These are phyloP conservation scores for Colletotrichum higginsianum DNA, from an alignment of 2,329 filamentous ascomycete genomes.

Conservation along the genomic window DNA sequence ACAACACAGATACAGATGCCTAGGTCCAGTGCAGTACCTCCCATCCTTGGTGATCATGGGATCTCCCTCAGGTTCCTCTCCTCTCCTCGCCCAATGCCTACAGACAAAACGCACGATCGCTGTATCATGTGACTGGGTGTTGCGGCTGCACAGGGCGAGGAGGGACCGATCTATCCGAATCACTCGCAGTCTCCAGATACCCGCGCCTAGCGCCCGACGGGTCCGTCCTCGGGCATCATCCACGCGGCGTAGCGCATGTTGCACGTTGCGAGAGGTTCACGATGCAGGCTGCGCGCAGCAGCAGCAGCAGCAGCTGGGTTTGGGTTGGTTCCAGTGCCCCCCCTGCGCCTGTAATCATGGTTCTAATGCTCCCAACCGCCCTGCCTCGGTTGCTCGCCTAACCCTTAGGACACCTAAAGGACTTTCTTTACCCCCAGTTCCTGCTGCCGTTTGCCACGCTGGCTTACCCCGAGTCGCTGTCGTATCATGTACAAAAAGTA, in stretches of 20 bases:
- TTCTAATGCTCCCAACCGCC: conserved; percentile 8
- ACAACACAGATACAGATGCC: no score
- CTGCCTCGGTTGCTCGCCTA: conserved; percentile 22
- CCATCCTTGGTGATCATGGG: neutral
- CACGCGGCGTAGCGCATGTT: conserved; percentile 20
- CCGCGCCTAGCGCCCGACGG: conserved; percentile 29
- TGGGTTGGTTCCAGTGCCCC: neutral
- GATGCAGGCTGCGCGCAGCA: neutral
- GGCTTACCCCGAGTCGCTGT: neutral
- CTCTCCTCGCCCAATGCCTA: neutral
- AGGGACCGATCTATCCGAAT: conserved; percentile 22
- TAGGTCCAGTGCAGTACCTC: neutral
- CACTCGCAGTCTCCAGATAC: neutral
- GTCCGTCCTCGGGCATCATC: conserved; percentile 24
- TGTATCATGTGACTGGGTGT: neutral
- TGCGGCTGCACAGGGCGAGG: neutral
- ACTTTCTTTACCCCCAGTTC: neutral
- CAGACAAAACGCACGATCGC: no score
- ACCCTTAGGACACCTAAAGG: no score
- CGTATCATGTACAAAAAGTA: neutral
- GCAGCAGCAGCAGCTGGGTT: neutral
- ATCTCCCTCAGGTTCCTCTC: neutral
- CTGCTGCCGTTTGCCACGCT: neutral
- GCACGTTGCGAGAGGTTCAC: conserved; percentile 8
- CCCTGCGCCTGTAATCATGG: conserved; percentile 8